These are phyloP conservation scores for Zygoascus ofunaensis DNA, from an alignment of 805 yeast species.

Conservation along the genomic window DNA sequence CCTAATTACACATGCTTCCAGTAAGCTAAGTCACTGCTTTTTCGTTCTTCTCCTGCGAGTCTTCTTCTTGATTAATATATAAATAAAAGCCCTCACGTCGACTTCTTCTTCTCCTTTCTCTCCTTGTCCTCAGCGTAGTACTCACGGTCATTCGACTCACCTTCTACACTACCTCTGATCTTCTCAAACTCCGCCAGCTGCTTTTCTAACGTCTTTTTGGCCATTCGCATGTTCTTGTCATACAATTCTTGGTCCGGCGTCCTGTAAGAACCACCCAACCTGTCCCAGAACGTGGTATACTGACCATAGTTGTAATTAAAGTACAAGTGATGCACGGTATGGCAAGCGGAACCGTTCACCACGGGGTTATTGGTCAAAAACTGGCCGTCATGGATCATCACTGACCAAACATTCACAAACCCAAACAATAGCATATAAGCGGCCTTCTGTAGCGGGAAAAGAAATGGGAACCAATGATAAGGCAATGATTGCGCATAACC, in stretches of 20 bases:
- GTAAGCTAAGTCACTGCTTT: too few relatives aligned
- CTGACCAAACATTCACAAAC: slow-evolving; percentile 95
- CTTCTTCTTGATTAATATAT: too few relatives aligned
- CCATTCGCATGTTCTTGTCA: slow-evolving; percentile 50
- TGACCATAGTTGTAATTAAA: slow-evolving; percentile 98
- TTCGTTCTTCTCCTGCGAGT: too few relatives aligned
- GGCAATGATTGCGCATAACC: slow-evolving; percentile 91
- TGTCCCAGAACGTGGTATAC: slow-evolving; percentile 96
- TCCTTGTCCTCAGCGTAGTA: slow-evolving; percentile 35
- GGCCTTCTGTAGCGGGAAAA: slow-evolving; percentile 87
- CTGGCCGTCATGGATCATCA: slow-evolving; percentile 97
- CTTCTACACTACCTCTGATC: slow-evolving; percentile 74
- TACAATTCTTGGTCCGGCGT: slow-evolving; percentile 83
- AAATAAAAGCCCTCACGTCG: too few relatives aligned
- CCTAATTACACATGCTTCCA: too few relatives aligned
- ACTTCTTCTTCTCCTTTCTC: too few relatives aligned
- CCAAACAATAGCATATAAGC: slow-evolving; percentile 75
- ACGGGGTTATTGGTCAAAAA: slow-evolving; percentile 88
- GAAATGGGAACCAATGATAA: slow-evolving; percentile 82
- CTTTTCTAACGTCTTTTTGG: slow-evolving; percentile 53
- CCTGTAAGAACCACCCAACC: slow-evolving; percentile 89
- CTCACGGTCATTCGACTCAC: slow-evolving; percentile 59
- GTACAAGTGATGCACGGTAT: slow-evolving; percentile 91
- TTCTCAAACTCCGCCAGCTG: slow-evolving; percentile 70
- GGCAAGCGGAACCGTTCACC: slow-evolving; percentile 97